phyloP scores from a whole-genome alignment of 371 early-diverging fungal genomes.

The Blakeslea trispora region DNA sequence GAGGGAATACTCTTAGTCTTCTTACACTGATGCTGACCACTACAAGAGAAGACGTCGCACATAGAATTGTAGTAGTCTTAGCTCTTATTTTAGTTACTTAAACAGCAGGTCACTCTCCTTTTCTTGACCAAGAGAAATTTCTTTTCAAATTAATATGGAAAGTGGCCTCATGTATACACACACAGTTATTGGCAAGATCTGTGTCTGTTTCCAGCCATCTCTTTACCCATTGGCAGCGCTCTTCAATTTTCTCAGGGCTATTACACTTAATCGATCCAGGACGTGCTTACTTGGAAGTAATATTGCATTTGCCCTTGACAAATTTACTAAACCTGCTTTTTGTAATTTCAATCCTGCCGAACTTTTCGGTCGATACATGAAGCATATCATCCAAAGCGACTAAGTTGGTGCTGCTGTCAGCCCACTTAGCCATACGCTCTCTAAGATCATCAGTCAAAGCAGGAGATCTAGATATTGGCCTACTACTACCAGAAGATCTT shows the following conservation, averaged over 20 bases:
- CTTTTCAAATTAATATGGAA: slow-evolving; percentile 7
- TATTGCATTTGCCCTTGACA: background rate
- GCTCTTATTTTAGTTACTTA: slow-evolving; percentile 1
- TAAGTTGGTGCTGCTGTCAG: background rate
- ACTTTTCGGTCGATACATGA: no score
- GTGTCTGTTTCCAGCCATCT: background rate
- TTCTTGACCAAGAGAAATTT: slow-evolving; percentile 7
- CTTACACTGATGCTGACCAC: slow-evolving; percentile 18
- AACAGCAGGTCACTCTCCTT: background rate
- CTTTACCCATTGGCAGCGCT: background rate
- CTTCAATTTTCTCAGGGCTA: slow-evolving; percentile 6
- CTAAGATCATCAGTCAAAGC: slow-evolving; percentile 3
- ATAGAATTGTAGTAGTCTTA: slow-evolving; percentile 14
- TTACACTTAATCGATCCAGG: background rate
- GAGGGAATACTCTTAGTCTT: slow-evolving; percentile 13
- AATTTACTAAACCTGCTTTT: background rate
- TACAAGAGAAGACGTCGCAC: slow-evolving; percentile 15
- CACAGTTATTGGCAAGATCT: slow-evolving; percentile 2
- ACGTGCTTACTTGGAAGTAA: background rate
- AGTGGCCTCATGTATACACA: slow-evolving; percentile 10
- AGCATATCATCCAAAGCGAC: slow-evolving; percentile 8
- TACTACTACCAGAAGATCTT: background rate
- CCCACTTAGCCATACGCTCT: slow-evolving; percentile 11
- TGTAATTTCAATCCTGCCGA: slow-evolving; percentile 2
- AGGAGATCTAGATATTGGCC: slow-evolving; percentile 8